Evolutionary conservation across 768 basidiomycete genomes (phyloP), one percentile per base, ranked within the genome.

Genomic region (Leccinum pellstonianum): DNA sequence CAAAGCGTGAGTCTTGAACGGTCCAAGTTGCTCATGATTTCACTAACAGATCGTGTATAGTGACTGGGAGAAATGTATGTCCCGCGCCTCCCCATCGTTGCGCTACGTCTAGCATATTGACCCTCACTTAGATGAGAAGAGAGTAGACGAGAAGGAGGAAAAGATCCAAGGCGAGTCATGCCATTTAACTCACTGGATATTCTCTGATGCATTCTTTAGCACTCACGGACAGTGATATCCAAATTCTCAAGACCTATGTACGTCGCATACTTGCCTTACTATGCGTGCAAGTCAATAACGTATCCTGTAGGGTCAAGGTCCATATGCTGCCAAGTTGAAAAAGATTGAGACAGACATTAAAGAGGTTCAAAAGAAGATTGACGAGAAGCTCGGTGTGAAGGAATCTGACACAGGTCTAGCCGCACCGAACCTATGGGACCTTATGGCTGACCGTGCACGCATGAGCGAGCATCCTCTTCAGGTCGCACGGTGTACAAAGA

Each of bases 171-270:
- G 91, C 86, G 64, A 62, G 85, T 77, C 35, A 27, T 50, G 5
- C n/a, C 55, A 21, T 62, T n/a, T 52, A 2, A 33, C 17, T 59
- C 21, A 55, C 10, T 23, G 35, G 27, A 9, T 6, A 11, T 8
- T 15, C 11, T 43, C 65, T 69, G 27, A 73, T 51, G 4, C 29
- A 43, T 29, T 38, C 3, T 54, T 3, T 61, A 97, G 96, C 90
- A 54, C 86, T 99, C 62, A 97, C 98, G 71, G 96, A 98, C 68
- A 94, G 93, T 65, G 97, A 98, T 73, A 99, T 99, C 54, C 96
- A 98, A 74, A 97, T 99, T 66, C 85, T 99, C 63, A 97, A 98
- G 80, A 99, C 96, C 60, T 98, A 98, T 75, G 96, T 93, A 75
- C 60, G 87, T 68, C 38, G 9, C 55, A 19, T 54, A 35, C 48